Evolutionary conservation across 225 moss, liverwort and hornwort species (phyloP), one percentile per base, ranked within the genome.

Genomic region (Climacium dendroides): DNA sequence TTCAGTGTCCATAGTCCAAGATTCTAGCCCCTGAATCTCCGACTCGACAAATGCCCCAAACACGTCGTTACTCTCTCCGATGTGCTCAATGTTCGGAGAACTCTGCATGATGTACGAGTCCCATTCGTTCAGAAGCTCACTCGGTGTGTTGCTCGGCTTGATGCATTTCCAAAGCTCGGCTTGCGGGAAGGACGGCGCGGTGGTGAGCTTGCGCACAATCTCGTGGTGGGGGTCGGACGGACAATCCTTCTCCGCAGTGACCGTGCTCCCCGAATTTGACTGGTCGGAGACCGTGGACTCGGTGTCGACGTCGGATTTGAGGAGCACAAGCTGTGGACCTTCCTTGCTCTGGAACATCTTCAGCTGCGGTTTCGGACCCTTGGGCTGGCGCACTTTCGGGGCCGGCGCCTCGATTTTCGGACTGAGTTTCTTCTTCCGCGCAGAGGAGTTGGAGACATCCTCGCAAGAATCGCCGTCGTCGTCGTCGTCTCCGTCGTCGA

Each of bases 81-180:
- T 86, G 66, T n/a, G 63, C 20, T 75, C 85, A 30, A 7, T 66
- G 9, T 12, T 64, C 41, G 64, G 53, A 24, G 85, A 13, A 25
- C 35, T 52, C 85, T 85, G 82, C 79, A 87, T 52, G 82, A 73
- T 77, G 88, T 87, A 85, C 9, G 89, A 85, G 77, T 92, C 89
- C 92, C 92, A 90, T 20, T 81, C 88, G 43, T 63, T 79, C 58
- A 83, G 11, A 30, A 87, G 53, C 60, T 29, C 82, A 37, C 26
- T 43, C 2, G 66, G 79, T 10, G 35, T 15, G 69, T 20, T 54
- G 58, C 67, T 78, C 5, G 70, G 34, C 69, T 85, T 90, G 87
- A 90, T 86, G 82, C 90, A 90, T 45, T 90, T 78, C 91, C 91
- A 90, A 13, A 91, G 86, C 87, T 93, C 90, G 15, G 91, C 91